A percentile compares a stretch with the other conserved stretches of the same genome.
Conservation (phyloP, 2,329 filamentous ascomycete species). For the Neofusicoccum cordaticola region DNA sequence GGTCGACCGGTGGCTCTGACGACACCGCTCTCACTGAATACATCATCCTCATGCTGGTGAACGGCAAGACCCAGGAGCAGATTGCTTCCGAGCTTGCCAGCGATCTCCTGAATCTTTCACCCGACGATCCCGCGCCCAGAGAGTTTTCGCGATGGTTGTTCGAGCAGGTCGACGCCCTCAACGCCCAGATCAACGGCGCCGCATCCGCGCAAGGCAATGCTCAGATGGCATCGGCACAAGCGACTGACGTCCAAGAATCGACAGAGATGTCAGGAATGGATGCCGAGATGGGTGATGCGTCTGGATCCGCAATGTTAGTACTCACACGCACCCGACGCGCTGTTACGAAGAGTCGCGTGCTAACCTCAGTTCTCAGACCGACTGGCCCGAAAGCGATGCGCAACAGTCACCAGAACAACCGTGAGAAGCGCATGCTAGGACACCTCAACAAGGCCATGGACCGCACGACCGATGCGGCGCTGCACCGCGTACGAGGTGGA, state of each 20-base stretch:
- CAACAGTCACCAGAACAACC: slow-evolving; percentile 57
- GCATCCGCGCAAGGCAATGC: slow-evolving; percentile 31
- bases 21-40: slow-evolving; percentile 90
- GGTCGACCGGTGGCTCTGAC: slow-evolving; percentile 77
- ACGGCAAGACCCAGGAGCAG: slow-evolving; percentile 88
- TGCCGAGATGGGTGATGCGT: slow-evolving; percentile 66
- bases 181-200: slow-evolving; percentile 59
- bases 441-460: slow-evolving; percentile 83
- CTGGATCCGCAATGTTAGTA: slow-evolving; percentile 45
- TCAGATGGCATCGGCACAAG: not conserved
- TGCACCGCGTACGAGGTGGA: slow-evolving; percentile 76
- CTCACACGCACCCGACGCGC: no score
- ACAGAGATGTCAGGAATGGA: slow-evolving; percentile 42
- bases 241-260: slow-evolving; percentile 5
- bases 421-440: slow-evolving; percentile 79
- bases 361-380: slow-evolving; percentile 57
- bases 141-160: slow-evolving; percentile 95
- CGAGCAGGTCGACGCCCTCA: slow-evolving; percentile 70
- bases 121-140: slow-evolving; percentile 77
- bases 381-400: slow-evolving; percentile 96
- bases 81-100: slow-evolving; percentile 84
- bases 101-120: slow-evolving; percentile 77
- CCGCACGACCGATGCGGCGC: slow-evolving; percentile 67
- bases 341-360: not conserved
- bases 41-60: slow-evolving; percentile 94